phyloP scores from a whole-genome alignment of 257 asterid genomes.

The Eustoma russellianum region DNA sequence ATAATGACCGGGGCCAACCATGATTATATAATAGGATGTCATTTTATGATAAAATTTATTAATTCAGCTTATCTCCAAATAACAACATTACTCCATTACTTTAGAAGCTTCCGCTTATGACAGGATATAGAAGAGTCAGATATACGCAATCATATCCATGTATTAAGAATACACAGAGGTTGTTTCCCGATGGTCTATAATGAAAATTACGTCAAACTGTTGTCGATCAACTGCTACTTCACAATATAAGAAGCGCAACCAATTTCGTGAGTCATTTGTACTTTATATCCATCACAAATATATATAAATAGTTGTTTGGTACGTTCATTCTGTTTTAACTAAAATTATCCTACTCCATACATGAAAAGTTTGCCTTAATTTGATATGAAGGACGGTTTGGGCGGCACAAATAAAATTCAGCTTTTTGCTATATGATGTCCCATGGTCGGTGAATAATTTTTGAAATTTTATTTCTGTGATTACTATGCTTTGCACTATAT shows the following conservation, averaged over 20 bases:
- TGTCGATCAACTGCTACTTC: too few relatives aligned
- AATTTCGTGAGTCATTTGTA: too few relatives aligned
- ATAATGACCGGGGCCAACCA: constrained; percentile 6
- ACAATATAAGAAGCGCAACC: too few relatives aligned
- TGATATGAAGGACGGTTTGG: constrained; percentile 45
- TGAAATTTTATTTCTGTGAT: constrained; percentile 1
- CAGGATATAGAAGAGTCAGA: too few relatives aligned
- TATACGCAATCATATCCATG: too few relatives aligned
- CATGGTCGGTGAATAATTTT: constrained; percentile 39
- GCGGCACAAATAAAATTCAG: constrained; percentile 42
- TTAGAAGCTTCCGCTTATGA: too few relatives aligned
- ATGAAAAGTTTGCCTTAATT: constrained; percentile 7
- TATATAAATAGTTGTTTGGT: not conserved
- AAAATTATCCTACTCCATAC: constrained; percentile 9
- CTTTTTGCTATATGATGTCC: constrained; percentile 20
- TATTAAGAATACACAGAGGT: too few relatives aligned
- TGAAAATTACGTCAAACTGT: too few relatives aligned
- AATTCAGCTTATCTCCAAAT: not conserved
- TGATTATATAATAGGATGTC: constrained; percentile 3
- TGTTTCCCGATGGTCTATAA: too few relatives aligned
- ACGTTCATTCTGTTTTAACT: not conserved
- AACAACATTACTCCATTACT: too few relatives aligned
- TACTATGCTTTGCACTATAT: constrained; percentile 23
- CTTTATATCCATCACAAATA: too few relatives aligned
- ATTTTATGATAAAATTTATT: not conserved